phyloP scores from a whole-genome alignment of 1,139 yeast species.

The Saccharomyces hybrid region DNA sequence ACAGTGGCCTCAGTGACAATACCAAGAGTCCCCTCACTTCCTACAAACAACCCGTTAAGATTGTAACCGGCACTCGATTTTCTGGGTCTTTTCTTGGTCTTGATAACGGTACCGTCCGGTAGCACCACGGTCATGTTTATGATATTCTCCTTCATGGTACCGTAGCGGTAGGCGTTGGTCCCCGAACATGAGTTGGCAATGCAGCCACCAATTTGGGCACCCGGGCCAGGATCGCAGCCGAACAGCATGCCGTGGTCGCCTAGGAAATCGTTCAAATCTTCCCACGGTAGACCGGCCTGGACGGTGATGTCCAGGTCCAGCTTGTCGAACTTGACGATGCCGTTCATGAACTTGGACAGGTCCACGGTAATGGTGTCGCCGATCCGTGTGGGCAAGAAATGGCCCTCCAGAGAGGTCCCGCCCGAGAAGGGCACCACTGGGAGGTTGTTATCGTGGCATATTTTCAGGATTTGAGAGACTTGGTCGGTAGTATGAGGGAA shows the following conservation, averaged over 20 bases:
- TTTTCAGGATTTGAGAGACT: constrained; percentile 54
- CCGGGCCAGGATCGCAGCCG: constrained; percentile 84
- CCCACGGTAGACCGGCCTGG: constrained; percentile 78
- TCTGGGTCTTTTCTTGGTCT: constrained; percentile 65
- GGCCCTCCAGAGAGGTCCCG: constrained; percentile 85
- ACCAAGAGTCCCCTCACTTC: constrained; percentile 74
- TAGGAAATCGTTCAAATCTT: constrained; percentile 52
- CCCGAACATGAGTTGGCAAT: constrained; percentile 73
- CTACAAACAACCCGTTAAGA: constrained; percentile 62
- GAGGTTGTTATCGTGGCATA: constrained; percentile 55
- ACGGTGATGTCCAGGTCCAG: constrained; percentile 64
- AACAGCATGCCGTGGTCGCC: constrained; percentile 45
- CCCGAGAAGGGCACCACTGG: constrained; percentile 83
- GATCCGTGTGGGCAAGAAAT: constrained; percentile 70
- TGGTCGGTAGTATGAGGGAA: constrained; percentile 63
- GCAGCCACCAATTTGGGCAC: constrained; percentile 72
- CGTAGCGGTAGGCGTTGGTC: constrained; percentile 52
- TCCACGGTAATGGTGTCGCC: constrained; percentile 45
- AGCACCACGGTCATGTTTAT: constrained; percentile 62
- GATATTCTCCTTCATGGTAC: constrained; percentile 63
- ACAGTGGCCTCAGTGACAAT: constrained; percentile 67
- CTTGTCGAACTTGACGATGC: constrained; percentile 46
- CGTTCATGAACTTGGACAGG: constrained; percentile 48
- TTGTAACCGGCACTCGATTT: constrained; percentile 76
- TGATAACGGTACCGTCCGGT: constrained; percentile 70